Evolutionary conservation across 1,284 basidiomycete genomes (phyloP).

Genomic region (Singerocomus rubriflavus): DNA sequence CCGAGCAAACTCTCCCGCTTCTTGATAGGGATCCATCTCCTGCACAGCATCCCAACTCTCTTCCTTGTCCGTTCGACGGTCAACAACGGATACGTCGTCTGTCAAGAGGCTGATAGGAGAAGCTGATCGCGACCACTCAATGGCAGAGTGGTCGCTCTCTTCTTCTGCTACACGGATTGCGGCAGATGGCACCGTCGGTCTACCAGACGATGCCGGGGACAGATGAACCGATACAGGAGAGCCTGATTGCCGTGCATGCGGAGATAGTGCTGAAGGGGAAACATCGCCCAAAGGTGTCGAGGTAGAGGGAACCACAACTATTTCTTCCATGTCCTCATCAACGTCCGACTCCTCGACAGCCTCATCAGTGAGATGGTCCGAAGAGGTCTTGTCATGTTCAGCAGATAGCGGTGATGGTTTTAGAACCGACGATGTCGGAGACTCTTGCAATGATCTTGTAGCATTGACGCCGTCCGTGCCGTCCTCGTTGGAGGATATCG

Average conservation of each 20-base stretch:
- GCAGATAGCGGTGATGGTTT: neutral
- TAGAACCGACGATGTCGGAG: slow-evolving; percentile 1
- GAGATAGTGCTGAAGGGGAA: slow-evolving; percentile 11
- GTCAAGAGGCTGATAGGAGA: slow-evolving; percentile 19
- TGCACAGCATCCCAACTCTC: slow-evolving; percentile 68
- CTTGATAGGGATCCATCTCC: slow-evolving; percentile 78
- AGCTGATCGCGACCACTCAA: slow-evolving; percentile 49
- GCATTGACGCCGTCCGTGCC: neutral
- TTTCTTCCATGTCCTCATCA: slow-evolving; percentile 33
- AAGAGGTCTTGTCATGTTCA: neutral
- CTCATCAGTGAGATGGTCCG: slow-evolving; percentile 3
- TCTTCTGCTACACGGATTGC: slow-evolving; percentile 22
- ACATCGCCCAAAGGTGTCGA: neutral
- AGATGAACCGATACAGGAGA: slow-evolving; percentile 8
- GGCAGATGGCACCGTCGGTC: slow-evolving; percentile 14
- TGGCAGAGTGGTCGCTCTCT: slow-evolving; percentile 27
- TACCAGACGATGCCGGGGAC: slow-evolving; percentile 9
- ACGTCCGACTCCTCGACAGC: slow-evolving; percentile 13
- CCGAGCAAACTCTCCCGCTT: slow-evolving; percentile 88
- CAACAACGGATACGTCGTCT: neutral
- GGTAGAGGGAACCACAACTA: slow-evolving; percentile 10
- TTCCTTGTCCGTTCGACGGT: slow-evolving; percentile 15
- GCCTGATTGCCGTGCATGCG: slow-evolving; percentile 8
- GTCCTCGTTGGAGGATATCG: neutral
- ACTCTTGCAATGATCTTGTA: slow-evolving; percentile 5